phyloP scores from a whole-genome alignment of 805 yeast genomes.

The Nakazawaea holstii region DNA sequence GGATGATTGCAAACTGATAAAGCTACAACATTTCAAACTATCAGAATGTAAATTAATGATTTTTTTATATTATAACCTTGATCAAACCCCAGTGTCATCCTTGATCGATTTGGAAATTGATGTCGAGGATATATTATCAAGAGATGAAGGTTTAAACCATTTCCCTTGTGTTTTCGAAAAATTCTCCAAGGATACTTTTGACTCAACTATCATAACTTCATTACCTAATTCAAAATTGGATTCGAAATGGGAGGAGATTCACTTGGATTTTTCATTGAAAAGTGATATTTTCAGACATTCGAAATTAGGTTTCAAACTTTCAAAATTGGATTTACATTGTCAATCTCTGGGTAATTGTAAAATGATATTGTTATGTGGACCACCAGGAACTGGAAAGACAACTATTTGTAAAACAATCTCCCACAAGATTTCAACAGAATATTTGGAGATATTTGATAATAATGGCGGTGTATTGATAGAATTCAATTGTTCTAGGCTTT shows the following conservation, averaged over 20 bases:
- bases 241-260: background rate
- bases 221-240: slow-evolving; percentile 1
- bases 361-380: slow-evolving; percentile 26
- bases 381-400: slow-evolving; percentile 42
- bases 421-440: slow-evolving; percentile 32
- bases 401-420: slow-evolving; percentile 33
- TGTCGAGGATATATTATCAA: background rate
- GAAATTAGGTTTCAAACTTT: background rate
- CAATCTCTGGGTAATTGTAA: background rate
- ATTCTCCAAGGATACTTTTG: background rate
- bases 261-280: background rate
- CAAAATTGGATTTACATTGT: background rate
- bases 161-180: background rate
- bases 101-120: too few species aligned
- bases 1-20: background rate
- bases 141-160: background rate
- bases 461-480: slow-evolving; percentile 29
- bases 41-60: background rate
- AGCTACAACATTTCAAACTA: background rate
- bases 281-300: background rate
- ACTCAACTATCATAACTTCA: background rate
- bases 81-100: background rate
- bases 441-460: background rate
- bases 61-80: slow-evolving; percentile 1
- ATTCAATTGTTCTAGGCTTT: slow-evolving; percentile 30